A percentile compares a stretch with the other conserved stretches of the same genome.
These are phyloP conservation scores for Saccharomycopsis hybrid DNA, from an alignment of 1,139 yeast species.

Conservation along the genomic window DNA sequence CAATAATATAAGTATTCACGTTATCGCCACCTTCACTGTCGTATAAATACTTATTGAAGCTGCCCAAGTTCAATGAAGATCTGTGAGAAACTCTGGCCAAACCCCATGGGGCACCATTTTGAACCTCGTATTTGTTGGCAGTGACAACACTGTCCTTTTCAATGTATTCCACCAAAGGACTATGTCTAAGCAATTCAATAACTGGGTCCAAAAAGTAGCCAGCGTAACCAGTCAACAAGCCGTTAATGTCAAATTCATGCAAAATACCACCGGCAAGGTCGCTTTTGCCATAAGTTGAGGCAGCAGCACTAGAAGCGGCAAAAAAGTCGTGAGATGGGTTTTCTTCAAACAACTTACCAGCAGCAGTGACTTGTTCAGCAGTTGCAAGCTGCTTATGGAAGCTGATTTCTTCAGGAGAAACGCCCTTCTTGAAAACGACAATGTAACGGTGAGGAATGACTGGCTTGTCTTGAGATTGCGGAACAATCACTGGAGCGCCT, in stretches of 20 bases:
- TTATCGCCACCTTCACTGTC: conserved; percentile 86
- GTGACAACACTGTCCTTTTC: conserved; percentile 76
- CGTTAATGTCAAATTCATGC: conserved; percentile 58
- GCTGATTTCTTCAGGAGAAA: conserved; percentile 42
- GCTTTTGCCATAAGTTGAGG: neutral
- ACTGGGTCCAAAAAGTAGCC: conserved; percentile 74
- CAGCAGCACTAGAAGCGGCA: conserved; percentile 25
- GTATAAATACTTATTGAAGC: conserved; percentile 80
- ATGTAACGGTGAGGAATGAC: conserved; percentile 73
- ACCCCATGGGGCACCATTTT: conserved; percentile 95
- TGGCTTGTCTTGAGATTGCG: conserved; percentile 38
- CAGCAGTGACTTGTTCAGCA: conserved; percentile 22
- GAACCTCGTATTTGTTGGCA: conserved; percentile 56
- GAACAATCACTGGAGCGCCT: conserved; percentile 29
- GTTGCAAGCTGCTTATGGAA: conserved; percentile 61
- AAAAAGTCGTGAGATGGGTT: conserved; percentile 37
- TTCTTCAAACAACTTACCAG: conserved; percentile 29
- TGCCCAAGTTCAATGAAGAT: conserved; percentile 62
- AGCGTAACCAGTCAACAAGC: conserved; percentile 53
- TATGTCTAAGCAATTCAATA: conserved; percentile 60
- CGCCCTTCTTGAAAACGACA: conserved; percentile 62
- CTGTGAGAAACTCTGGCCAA: conserved; percentile 92
- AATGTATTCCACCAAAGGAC: conserved; percentile 66
- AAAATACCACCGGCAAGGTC: conserved; percentile 47
- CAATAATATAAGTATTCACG: conserved; percentile 83